Evolutionary conservation across 106 monocot genomes (phyloP).

Genomic region (Acorus calamus): DNA sequence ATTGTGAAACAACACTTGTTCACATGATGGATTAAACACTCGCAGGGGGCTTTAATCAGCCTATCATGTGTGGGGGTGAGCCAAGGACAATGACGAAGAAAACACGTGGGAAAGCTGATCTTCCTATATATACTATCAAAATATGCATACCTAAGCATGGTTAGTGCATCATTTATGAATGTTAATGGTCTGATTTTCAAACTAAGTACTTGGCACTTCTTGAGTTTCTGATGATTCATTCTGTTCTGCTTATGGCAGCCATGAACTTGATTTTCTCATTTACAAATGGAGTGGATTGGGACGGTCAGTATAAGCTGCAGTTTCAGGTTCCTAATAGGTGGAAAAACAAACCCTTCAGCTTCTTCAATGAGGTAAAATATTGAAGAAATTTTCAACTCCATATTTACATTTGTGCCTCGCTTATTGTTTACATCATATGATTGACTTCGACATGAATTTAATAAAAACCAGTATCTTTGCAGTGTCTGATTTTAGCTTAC

Average conservation of each 20-base stretch:
- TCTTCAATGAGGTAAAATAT: constrained; percentile 63
- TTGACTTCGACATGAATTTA: too few species aligned
- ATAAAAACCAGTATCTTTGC: too few species aligned
- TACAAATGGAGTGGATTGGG: constrained; percentile 86
- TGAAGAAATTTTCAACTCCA: too few species aligned
- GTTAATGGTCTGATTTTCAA: too few species aligned
- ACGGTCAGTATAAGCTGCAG: constrained; percentile 70
- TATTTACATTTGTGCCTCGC: too few species aligned
- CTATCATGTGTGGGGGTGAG: constrained; percentile 88
- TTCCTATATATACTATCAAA: constrained; percentile 68
- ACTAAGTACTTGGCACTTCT: not conserved
- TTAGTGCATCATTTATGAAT: constrained; percentile 19
- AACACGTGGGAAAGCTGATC: constrained; percentile 73
- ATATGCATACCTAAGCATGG: constrained; percentile 68
- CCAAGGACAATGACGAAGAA: constrained; percentile 71
- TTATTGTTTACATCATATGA: too few species aligned
- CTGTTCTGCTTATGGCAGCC: constrained; percentile 32
- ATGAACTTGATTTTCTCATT: constrained; percentile 75
- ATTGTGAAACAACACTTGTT: too few species aligned
- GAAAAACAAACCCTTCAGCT: constrained; percentile 55
- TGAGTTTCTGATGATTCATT: not conserved
- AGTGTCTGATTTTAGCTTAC: too few species aligned
- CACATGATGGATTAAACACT: not conserved
- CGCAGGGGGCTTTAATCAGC: constrained; percentile 94
- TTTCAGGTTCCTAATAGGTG: constrained; percentile 57